phyloP scores from a whole-genome alignment of 495 filamentous ascomycete species.

The Neurospora discreta region DNA sequence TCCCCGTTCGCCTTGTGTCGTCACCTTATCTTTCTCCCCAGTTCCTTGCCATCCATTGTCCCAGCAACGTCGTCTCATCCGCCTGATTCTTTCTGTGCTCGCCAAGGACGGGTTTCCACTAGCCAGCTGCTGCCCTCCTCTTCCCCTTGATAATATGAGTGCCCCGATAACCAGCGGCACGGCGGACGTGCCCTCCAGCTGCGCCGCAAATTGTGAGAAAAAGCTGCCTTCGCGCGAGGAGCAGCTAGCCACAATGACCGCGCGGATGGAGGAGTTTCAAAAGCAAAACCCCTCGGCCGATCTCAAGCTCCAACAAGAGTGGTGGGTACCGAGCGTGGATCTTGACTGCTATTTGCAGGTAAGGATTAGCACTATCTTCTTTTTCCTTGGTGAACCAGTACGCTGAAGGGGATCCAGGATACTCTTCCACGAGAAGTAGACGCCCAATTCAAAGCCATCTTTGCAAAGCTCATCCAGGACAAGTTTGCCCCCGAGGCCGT shows the following conservation, averaged over 20 bases:
- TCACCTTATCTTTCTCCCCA: background rate
- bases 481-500: background rate
- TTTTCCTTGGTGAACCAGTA: background rate
- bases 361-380: background rate
- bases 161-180: background rate
- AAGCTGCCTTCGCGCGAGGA: background rate
- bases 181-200: background rate
- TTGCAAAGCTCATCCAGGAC: background rate
- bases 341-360: background rate
- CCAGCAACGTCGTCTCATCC: background rate
- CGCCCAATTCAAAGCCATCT: background rate
- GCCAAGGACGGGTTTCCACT: background rate
- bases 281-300: background rate
- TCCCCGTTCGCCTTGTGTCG: background rate
- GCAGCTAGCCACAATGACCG: background rate
- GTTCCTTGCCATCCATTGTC: no score
- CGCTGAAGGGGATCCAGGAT: background rate
- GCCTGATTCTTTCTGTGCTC: background rate
- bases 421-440: background rate
- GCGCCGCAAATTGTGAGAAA: background rate
- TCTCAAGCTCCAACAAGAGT: background rate
- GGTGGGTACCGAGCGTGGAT: background rate
- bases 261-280: background rate
- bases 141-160: background rate
- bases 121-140: background rate